Base-by-base conservation (phyloP, 306 rosid genomes). In the Vigna reflexopilosa region DNA sequence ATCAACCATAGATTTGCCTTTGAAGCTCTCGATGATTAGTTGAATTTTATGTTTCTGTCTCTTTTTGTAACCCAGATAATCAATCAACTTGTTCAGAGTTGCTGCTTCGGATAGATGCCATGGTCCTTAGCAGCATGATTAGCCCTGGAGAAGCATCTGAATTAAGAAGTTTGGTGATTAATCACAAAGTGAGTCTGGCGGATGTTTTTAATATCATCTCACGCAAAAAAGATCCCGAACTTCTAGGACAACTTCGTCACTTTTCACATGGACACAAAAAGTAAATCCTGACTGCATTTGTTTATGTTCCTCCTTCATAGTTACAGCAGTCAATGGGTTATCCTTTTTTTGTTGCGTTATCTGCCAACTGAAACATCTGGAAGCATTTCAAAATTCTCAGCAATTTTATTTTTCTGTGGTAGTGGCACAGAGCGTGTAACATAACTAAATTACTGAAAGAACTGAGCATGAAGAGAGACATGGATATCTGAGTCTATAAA, bases 61-160 rank as follows among this genome's bases (percentile, higher is more conserved):
- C 51, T 82, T 86, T 59, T 72, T 81, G 62, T 55, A 76, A 86
- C 71, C 86, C 97, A 91, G 98, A 90, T 83, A 87, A 62, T 56
- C 75, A 77, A 71, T 86, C 97, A 73, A 56, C 77, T 55, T 85
- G 91, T 82, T 90, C 94, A 71, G 93, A 84, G 79, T 63, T 91
- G 86, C 86, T 93, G 81, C 93, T 86, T 86, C 94, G 94, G 81
- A 85, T 93, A 77, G 98, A 93, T 74, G 81, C 96, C 45, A 90
- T 90, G 96, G 93, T 87, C 68, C 91, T 91, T 72, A 86, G 85
- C 75, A 79, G 86, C 83, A 59, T 81, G 73, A 73, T 94, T 84
- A 80, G 71, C 65, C 64, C 82, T 13, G 85, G 22, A 38, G 97
- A 90, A 83, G 96, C 96, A 74, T 86, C 94, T 56, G 81, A 86